Evolutionary conservation across 2,329 filamentous ascomycete genomes (phyloP).

Genomic region (Podosphaera aphanis): DNA sequence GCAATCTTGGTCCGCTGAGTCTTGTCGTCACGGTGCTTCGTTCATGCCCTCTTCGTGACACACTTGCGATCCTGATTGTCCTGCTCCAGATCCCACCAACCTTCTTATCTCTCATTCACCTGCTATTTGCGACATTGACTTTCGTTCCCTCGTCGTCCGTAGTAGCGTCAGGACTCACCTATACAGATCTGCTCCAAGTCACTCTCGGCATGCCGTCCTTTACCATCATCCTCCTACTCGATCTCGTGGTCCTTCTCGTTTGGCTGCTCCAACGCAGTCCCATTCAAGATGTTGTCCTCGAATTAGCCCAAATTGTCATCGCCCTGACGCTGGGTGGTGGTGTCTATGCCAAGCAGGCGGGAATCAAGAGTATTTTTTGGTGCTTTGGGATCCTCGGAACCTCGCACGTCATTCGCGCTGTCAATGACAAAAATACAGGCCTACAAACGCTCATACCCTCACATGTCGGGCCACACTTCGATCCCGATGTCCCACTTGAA

Average conservation of each 20-base stretch:
- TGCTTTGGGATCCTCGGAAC: slow-evolving; percentile 41
- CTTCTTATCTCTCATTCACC: slow-evolving; percentile 70
- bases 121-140: slow-evolving; percentile 76
- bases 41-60: slow-evolving; percentile 79
- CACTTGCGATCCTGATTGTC: slow-evolving; percentile 87
- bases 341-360: slow-evolving; percentile 41
- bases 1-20: slow-evolving; percentile 48
- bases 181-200: slow-evolving; percentile 79
- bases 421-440: slow-evolving; percentile 11
- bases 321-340: slow-evolving; percentile 75
- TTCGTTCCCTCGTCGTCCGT: slow-evolving; percentile 70
- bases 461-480: slow-evolving; percentile 9
- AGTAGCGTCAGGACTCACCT: slow-evolving; percentile 44
- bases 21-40: slow-evolving; percentile 68
- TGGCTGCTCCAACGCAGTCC: slow-evolving; percentile 79
- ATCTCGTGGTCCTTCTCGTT: slow-evolving; percentile 57
- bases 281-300: slow-evolving; percentile 67
- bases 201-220: slow-evolving; percentile 69
- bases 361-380: slow-evolving; percentile 46
- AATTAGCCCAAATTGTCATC: slow-evolving; percentile 81
- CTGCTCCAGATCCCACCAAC: slow-evolving; percentile 79
- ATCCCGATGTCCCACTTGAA: slow-evolving; percentile 25
- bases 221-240: slow-evolving; percentile 63
- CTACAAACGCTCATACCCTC: slow-evolving; percentile 13
- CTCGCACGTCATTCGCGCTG: slow-evolving; percentile 13